These are phyloP conservation scores for Colletotrichum cereale DNA, from an alignment of 2,329 filamentous ascomycete genomes.

Conservation along the genomic window DNA sequence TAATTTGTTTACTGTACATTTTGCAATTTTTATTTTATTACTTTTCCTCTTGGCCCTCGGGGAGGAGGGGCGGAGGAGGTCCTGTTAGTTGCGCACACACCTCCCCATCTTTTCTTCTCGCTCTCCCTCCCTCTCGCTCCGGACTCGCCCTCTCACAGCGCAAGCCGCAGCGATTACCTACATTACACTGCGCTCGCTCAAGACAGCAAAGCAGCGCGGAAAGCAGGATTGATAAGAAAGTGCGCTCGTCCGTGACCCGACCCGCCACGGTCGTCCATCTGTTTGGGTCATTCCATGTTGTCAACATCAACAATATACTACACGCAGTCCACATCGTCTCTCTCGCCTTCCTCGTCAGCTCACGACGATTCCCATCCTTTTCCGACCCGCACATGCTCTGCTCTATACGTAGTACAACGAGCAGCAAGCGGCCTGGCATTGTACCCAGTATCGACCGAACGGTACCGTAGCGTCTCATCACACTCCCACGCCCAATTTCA, in stretches of 20 bases:
- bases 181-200: neutral
- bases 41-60: neutral
- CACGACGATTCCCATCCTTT: neutral
- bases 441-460: constrained; percentile 6
- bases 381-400: neutral
- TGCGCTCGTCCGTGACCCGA: constrained; percentile 18
- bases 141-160: constrained; percentile 21
- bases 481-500: constrained; percentile 32
- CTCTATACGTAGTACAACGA: no score
- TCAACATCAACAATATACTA: constrained; percentile 7
- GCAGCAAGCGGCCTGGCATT: constrained; percentile 2
- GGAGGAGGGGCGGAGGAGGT: neutral
- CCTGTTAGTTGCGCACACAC: constrained; percentile 37
- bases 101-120: constrained; percentile 11
- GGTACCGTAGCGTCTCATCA: constrained; percentile 20
- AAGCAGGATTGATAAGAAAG: constrained; percentile 30
- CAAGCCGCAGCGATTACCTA: constrained; percentile 8
- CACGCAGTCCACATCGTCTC: neutral
- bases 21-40: neutral
- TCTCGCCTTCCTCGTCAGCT: neutral
- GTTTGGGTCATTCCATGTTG: constrained; percentile 11
- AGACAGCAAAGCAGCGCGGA: constrained; percentile 6
- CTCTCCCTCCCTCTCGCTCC: constrained; percentile 16
- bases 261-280: constrained; percentile 6
- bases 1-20: no score